Evolutionary conservation across 2,329 filamentous ascomycete species (phyloP).

Genomic region (Nannizziopsis barbatae): DNA sequence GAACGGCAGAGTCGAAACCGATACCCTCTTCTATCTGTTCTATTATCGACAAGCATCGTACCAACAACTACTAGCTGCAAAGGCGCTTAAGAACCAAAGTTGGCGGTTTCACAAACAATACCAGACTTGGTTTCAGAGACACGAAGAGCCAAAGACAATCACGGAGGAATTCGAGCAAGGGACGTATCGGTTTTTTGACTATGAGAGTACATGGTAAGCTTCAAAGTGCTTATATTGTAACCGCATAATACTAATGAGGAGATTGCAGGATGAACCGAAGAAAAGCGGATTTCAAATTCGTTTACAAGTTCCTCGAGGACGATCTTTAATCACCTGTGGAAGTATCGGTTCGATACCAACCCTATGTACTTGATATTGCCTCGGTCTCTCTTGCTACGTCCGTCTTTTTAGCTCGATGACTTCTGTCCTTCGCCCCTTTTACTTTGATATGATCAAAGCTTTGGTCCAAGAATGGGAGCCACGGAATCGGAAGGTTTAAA

Average conservation of each 20-base stretch:
- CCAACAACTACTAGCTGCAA: slow-evolving; percentile 89
- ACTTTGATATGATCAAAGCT: neutral
- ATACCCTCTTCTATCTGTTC: slow-evolving; percentile 96
- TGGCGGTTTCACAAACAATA: slow-evolving; percentile 99
- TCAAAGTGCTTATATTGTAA: slow-evolving; percentile 10
- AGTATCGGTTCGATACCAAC: neutral
- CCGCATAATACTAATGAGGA: slow-evolving; percentile 13
- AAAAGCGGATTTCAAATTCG: slow-evolving; percentile 97
- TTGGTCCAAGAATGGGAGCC: no score
- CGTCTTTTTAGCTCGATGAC: neutral
- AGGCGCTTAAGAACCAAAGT: slow-evolving; percentile 94
- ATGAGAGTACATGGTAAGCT: slow-evolving; percentile 92
- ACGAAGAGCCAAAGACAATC: slow-evolving; percentile 96
- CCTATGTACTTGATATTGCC: neutral
- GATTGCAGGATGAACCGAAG: slow-evolving; percentile 83
- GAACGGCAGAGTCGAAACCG: slow-evolving; percentile 68
- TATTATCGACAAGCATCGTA: slow-evolving; percentile 97
- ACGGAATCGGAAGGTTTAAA: no score
- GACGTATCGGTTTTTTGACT: slow-evolving; percentile 98
- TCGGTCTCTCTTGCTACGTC: neutral
- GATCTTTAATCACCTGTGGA: slow-evolving; percentile 50
- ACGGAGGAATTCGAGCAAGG: slow-evolving; percentile 98
- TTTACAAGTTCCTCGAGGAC: slow-evolving; percentile 94
- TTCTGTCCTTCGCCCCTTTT: neutral
- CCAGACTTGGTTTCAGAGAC: slow-evolving; percentile 97